A percentile compares a stretch with the other conserved stretches of the same genome.
These are phyloP conservation scores for Trypanosoma cruzi DNA, from an alignment of 208 protist genomes.

Conservation along the genomic window DNA sequence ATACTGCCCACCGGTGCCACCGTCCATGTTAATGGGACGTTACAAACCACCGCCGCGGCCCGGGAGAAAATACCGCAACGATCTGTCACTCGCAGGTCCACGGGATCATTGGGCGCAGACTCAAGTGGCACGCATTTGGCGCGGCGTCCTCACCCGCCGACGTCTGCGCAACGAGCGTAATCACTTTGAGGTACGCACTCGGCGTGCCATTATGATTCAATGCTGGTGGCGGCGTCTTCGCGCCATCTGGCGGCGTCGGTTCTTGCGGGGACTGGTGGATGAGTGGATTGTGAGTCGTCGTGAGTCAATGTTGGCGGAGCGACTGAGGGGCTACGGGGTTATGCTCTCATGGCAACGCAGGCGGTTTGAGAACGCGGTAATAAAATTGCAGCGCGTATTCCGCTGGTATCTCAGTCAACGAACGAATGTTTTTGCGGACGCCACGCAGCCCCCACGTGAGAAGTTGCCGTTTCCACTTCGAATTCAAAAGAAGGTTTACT, in stretches of 20 bases:
- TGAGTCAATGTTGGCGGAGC: conserved; percentile 40
- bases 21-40: conserved; percentile 57
- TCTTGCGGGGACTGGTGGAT: conserved; percentile 39
- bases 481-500: conserved; percentile 49
- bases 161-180: conserved; percentile 48
- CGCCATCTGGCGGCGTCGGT: conserved; percentile 37
- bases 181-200: conserved; percentile 41
- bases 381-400: conserved; percentile 60
- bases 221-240: conserved; percentile 77
- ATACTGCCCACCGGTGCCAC: conserved; percentile 67
- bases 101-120: conserved; percentile 70
- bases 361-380: conserved; percentile 65
- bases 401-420: conserved; percentile 61
- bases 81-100: conserved; percentile 52
- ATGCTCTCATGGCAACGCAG: conserved; percentile 83
- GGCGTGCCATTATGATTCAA: conserved; percentile 68
- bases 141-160: conserved; percentile 74
- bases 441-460: conserved; percentile 30
- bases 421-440: conserved; percentile 23
- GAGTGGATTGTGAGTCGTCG: conserved; percentile 54
- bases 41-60: conserved; percentile 50
- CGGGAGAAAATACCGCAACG: conserved; percentile 46
- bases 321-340: conserved; percentile 40
- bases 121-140: conserved; percentile 74
- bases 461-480: conserved; percentile 41